Conservation (phyloP, 2,329 filamentous ascomycete genomes). For the Aureobasidium melanogenum region DNA sequence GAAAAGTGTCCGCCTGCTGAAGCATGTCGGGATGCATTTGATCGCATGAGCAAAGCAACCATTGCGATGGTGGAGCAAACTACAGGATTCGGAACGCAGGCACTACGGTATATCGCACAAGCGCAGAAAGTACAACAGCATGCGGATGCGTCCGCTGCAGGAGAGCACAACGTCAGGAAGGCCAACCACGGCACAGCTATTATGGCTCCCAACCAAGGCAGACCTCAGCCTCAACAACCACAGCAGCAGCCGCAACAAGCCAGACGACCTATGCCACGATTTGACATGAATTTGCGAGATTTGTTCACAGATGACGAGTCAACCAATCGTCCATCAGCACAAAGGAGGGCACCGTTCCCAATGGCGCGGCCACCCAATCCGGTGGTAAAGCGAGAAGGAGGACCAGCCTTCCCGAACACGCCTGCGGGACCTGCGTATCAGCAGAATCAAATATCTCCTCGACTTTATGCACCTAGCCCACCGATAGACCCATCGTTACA, state of each 20-base stretch:
- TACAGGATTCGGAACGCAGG: constrained; percentile 59
- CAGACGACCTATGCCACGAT: constrained; percentile 40
- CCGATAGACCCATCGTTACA: constrained; percentile 12
- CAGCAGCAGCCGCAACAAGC: not conserved
- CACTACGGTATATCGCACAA: constrained; percentile 1
- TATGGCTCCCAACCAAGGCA: not conserved
- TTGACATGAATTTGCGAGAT: constrained; percentile 49
- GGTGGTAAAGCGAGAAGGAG: not conserved
- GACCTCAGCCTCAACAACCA: not conserved
- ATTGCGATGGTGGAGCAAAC: constrained; percentile 89
- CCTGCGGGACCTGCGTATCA: not conserved
- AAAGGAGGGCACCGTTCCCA: constrained; percentile 18
- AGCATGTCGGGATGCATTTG: constrained; percentile 88
- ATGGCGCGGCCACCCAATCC: not conserved
- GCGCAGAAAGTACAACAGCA: constrained; percentile 6
- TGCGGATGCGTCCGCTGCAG: not conserved
- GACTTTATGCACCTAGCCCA: not conserved
- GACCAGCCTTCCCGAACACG: not conserved
- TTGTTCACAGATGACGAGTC: constrained; percentile 39
- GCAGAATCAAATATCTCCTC: constrained; percentile 8
- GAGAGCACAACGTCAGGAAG: not conserved
- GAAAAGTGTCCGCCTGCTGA: constrained; percentile 93
- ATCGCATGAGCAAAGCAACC: constrained; percentile 88
- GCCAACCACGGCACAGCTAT: constrained; percentile 9
- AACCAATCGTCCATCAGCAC: constrained; percentile 27